Percentiles rank a stretch among this genome's conserved stretches.
Evolutionary conservation across 495 filamentous ascomycete species (phyloP).

Genomic region (Sordaria brevicollis): DNA sequence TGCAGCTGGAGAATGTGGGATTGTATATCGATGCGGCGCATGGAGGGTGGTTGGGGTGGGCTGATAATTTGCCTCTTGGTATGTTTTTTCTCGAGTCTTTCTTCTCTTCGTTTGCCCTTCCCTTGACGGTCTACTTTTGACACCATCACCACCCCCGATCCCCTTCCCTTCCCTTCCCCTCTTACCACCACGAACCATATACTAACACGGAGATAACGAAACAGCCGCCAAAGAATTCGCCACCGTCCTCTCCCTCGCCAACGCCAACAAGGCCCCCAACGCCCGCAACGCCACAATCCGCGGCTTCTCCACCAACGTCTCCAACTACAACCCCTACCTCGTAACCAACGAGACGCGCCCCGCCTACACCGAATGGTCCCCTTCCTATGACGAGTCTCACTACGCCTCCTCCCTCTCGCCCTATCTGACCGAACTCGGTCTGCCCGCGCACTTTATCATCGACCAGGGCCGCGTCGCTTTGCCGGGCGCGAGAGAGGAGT

Average conservation of each 20-base stretch:
- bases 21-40: slow-evolving; percentile 55
- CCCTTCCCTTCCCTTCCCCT: not conserved
- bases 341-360: slow-evolving; percentile 28
- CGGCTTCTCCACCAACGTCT: slow-evolving; percentile 65
- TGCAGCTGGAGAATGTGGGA: slow-evolving; percentile 48
- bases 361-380: slow-evolving; percentile 33
- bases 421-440: slow-evolving; percentile 45
- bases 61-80: slow-evolving; percentile 46
- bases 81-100: not conserved
- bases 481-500: slow-evolving; percentile 48
- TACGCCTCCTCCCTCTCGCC: slow-evolving; percentile 57
- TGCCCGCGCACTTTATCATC: slow-evolving; percentile 53
- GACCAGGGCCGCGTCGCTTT: slow-evolving; percentile 34
- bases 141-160: too few species aligned
- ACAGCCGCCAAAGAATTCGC: slow-evolving; percentile 50
- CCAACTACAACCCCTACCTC: slow-evolving; percentile 59
- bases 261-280: slow-evolving; percentile 31
- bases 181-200: not conserved
- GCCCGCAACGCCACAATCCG: slow-evolving; percentile 33
- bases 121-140: too few species aligned
- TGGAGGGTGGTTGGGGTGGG: slow-evolving; percentile 70
- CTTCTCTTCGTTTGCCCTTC: not conserved
- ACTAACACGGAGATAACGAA: slow-evolving; percentile 18
- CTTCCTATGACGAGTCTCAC: slow-evolving; percentile 49
- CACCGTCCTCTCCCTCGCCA: slow-evolving; percentile 47